Conservation (phyloP, 163 green algal genomes). For the Chlorella variabilis region DNA sequence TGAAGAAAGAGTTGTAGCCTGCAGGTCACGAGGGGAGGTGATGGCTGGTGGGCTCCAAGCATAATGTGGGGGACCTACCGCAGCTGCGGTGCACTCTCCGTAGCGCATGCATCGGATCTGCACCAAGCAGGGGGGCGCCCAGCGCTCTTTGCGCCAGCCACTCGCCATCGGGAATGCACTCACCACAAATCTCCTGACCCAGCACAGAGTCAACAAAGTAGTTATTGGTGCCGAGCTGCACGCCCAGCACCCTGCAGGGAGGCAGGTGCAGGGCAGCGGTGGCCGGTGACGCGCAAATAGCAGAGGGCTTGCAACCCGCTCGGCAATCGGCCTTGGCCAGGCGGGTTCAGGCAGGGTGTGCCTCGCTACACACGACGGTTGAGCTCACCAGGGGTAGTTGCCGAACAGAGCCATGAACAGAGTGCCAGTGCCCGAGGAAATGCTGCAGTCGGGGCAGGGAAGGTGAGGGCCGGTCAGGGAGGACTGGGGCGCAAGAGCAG, state of each 20-base stretch:
- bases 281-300: neutral
- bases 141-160: no score
- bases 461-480: neutral
- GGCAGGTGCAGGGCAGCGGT: neutral
- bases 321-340: no score
- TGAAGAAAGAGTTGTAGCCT: conserved; percentile 23
- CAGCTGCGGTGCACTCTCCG: no score
- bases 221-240: conserved; percentile 67
- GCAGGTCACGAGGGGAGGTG: no score
- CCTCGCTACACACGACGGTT: no score
- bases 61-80: no score
- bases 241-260: conserved; percentile 44
- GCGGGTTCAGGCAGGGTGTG: no score
- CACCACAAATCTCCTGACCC: neutral
- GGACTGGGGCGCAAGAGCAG: neutral
- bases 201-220: conserved; percentile 46
- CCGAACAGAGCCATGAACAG: conserved; percentile 54
- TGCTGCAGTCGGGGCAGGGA: conserved; percentile 5
- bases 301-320: no score
- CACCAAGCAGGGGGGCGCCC: no score
- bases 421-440: conserved; percentile 60
- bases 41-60: no score
- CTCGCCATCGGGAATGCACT: no score
- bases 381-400: conserved; percentile 61
- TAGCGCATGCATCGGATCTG: no score